Base-by-base conservation (phyloP, 2,329 filamentous ascomycete genomes). In the Incumbomyces lentus region DNA sequence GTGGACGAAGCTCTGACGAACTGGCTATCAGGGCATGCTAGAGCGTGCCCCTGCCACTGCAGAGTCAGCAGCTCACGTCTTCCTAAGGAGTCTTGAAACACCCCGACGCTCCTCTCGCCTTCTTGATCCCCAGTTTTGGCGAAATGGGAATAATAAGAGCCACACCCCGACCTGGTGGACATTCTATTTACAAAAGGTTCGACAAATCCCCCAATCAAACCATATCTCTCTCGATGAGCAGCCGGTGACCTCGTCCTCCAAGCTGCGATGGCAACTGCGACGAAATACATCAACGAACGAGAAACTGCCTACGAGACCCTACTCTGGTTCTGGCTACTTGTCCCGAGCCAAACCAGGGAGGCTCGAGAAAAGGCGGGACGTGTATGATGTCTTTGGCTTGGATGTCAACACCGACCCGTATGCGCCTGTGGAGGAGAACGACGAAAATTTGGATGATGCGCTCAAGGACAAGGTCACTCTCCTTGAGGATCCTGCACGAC, bases 21-120 rank as follows among this genome's bases (percentile, higher is more conserved):
- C 16, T 19, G 38, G 38, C 35, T 32, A 17, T 45, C 36, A 62
- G 65, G 69, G 65, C 61, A 73, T 73, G 70, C 68, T 73, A 59
- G 70, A 73, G 68, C 68, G 70, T 59, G 66, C 69, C 55, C 63
- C 66, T 50, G 64, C 68, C 64, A 70, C 66, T 59, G 62, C 72
- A 60, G 69, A 73, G 61, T 68, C 62, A 63, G 69, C 68, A 58
- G 67, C 68, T 57, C 64, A 68, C 60, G 64, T 65, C 62, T 59
- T 71, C 51, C 59, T 69, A 51, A 63, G 62, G 52, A 62, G 66
- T 51, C 55, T 65, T 44, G 63, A 64, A 49, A 58, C 59, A 46
- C 59, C 60, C n/a, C 54, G 68, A 54, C 63, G 65, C 52, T 60
- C 58, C 42, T 56, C 55, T 50, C 59, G 60, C 40, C 55, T 59